Percentiles rank a stretch among this genome's conserved stretches.
Evolutionary conservation across 2,329 filamentous ascomycete genomes (phyloP).

Genomic region (Ceratocystis colombiana): DNA sequence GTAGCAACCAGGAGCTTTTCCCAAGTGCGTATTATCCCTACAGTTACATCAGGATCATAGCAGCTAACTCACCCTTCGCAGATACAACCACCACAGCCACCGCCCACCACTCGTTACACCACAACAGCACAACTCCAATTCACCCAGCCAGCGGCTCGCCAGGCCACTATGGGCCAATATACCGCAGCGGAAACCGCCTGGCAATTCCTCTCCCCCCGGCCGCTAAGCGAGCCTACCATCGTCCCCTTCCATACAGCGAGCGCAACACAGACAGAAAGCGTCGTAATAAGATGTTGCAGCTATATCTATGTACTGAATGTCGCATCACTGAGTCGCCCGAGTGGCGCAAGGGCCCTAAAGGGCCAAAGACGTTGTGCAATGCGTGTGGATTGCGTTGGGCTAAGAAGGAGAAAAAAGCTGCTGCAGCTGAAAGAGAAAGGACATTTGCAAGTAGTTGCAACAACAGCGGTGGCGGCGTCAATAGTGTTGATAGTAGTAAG

Average conservation of each 20-base stretch:
- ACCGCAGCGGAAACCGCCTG: not conserved
- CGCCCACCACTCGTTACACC: not conserved
- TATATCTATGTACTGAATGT: slow-evolving; percentile 94
- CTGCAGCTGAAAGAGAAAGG: slow-evolving; percentile 26
- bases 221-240: not conserved
- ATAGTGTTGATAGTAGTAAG: not conserved
- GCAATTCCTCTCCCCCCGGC: not conserved
- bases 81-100: not conserved
- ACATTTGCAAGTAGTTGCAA: too few species aligned
- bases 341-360: slow-evolving; percentile 88
- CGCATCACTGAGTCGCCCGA: slow-evolving; percentile 90
- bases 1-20: not conserved
- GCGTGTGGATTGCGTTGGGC: slow-evolving; percentile 73
- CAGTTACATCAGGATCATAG: not conserved
- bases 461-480: not conserved
- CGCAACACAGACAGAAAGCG: slow-evolving; percentile 70
- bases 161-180: not conserved
- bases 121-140: not conserved
- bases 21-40: not conserved
- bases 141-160: not conserved
- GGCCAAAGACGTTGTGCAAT: slow-evolving; percentile 91
- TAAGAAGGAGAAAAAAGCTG: slow-evolving; percentile 68
- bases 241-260: not conserved
- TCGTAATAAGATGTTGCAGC: slow-evolving; percentile 77
- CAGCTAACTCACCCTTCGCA: not conserved